phyloP scores from a whole-genome alignment of 441 rosid species.

The Bruguiera hainesii region DNA sequence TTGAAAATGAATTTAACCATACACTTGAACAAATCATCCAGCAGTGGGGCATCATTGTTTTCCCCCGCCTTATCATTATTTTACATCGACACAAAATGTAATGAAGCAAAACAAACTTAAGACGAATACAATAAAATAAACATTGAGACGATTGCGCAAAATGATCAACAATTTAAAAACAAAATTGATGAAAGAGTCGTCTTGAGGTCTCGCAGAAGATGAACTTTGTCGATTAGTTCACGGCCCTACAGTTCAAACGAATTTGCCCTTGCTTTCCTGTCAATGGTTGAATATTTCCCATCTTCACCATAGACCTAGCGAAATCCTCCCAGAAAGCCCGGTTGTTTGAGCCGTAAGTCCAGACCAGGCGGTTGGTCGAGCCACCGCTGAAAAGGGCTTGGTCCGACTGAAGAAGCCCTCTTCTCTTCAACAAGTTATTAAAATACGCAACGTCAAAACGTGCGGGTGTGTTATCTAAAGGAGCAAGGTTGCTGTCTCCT shows the following conservation, averaged over 20 bases:
- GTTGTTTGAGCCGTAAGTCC: slow-evolving; percentile 22
- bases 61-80: too few species aligned
- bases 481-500: slow-evolving; percentile 32
- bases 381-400: slow-evolving; percentile 42
- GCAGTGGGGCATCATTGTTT: too few species aligned
- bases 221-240: slow-evolving; percentile 14
- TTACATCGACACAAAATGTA: too few species aligned
- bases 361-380: slow-evolving; percentile 28
- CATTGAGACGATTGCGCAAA: too few species aligned
- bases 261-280: slow-evolving; percentile 40
- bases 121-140: too few species aligned
- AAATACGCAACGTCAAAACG: slow-evolving; percentile 34
- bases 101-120: too few species aligned
- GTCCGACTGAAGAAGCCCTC: slow-evolving; percentile 45
- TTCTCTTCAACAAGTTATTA: slow-evolving; percentile 20
- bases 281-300: slow-evolving; percentile 49
- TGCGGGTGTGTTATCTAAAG: slow-evolving; percentile 31
- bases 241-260: slow-evolving; percentile 37
- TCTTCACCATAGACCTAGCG: slow-evolving; percentile 41
- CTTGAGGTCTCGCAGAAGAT: neutral
- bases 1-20: neutral
- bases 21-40: neutral
- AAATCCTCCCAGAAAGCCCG: slow-evolving; percentile 31
- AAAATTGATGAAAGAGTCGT: too few species aligned
- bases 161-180: too few species aligned